Conservation (phyloP, 805 yeast genomes). For the Saccharomycopsis fodiens region DNA sequence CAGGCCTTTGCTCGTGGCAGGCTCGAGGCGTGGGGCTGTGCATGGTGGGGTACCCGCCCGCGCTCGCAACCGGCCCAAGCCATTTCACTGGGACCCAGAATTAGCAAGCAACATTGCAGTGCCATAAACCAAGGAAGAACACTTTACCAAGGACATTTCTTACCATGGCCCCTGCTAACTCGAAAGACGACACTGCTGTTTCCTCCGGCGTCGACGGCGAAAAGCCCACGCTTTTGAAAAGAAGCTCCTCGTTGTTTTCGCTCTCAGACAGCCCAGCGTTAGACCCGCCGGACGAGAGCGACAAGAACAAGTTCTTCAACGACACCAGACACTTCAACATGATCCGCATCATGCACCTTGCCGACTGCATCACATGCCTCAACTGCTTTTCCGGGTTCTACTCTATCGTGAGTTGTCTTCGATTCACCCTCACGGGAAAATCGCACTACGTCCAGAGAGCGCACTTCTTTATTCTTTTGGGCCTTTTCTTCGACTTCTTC, state of each 20-base stretch:
- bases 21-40: no score
- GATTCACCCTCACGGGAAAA: slow-evolving; percentile 67
- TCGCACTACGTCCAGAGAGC: slow-evolving; percentile 77
- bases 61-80: no score
- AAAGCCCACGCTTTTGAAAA: slow-evolving; percentile 17
- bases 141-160: no score
- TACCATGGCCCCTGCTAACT: neutral
- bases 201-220: slow-evolving; percentile 8
- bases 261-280: slow-evolving; percentile 32
- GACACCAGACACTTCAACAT: slow-evolving; percentile 83
- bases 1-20: no score
- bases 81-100: no score
- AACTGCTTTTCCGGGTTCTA: slow-evolving; percentile 94
- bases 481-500: slow-evolving; percentile 90
- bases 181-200: neutral
- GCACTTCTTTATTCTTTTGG: slow-evolving; percentile 80
- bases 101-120: no score
- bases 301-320: slow-evolving; percentile 70
- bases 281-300: slow-evolving; percentile 71
- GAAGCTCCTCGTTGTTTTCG: slow-evolving; percentile 19
- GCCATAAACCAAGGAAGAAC: no score
- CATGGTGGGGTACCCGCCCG: no score
- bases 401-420: slow-evolving; percentile 76
- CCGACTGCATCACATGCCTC: slow-evolving; percentile 90
- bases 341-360: slow-evolving; percentile 83